These are phyloP conservation scores for Clarireedia paspali DNA, from an alignment of 2,329 filamentous ascomycete species.

Conservation along the genomic window DNA sequence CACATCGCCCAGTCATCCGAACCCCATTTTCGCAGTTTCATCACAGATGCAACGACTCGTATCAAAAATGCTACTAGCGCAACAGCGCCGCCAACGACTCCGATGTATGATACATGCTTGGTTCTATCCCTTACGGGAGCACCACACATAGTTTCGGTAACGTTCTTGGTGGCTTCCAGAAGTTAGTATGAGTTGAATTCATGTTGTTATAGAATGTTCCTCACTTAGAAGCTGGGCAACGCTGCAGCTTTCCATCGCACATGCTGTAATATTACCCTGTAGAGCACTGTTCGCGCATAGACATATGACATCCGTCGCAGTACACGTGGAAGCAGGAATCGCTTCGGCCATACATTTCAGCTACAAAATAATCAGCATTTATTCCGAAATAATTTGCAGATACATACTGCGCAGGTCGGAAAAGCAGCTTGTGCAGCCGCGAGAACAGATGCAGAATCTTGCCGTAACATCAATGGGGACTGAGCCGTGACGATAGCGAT, in stretches of 20 bases:
- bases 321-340: background rate
- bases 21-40: background rate
- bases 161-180: background rate
- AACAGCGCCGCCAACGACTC: background rate
- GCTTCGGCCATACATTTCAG: background rate
- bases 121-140: background rate
- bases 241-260: background rate
- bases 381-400: background rate
- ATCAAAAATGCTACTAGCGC: background rate
- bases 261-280: background rate
- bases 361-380: background rate
- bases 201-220: background rate
- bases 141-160: background rate
- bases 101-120: background rate
- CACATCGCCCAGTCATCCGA: slow-evolving; percentile 4
- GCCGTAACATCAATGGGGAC: background rate
- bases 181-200: background rate
- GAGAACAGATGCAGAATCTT: background rate
- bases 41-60: background rate
- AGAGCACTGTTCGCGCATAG: background rate
- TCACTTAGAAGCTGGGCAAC: background rate
- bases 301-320: background rate
- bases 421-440: background rate
- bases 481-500: background rate
- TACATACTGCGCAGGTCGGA: background rate